Evolutionary conservation across 1,139 yeast species (phyloP).

Genomic region (Magnusiomyces sp.): DNA sequence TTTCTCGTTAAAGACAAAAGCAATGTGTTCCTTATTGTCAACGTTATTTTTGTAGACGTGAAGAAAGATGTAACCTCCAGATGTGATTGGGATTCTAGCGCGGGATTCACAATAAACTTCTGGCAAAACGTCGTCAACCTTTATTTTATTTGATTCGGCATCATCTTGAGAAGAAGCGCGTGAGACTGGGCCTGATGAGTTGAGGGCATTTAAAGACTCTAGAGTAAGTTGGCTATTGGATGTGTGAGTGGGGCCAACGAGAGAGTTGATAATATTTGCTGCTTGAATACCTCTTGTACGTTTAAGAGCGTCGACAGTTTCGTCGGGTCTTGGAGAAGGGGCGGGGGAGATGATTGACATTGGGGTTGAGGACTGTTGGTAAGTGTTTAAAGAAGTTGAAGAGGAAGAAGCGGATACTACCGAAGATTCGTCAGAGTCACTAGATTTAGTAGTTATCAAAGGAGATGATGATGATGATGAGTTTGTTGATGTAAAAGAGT

Average conservation of each 20-base stretch:
- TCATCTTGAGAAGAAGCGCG: conserved; percentile 5
- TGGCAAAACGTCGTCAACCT: conserved; percentile 42
- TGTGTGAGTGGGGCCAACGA: neutral
- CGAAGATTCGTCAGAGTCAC: neutral
- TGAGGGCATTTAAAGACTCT: neutral
- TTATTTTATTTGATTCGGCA: conserved; percentile 3
- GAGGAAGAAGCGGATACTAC: neutral
- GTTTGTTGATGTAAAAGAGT: too few species aligned
- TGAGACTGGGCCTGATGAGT: neutral
- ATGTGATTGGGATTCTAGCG: conserved; percentile 89
- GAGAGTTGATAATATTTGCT: neutral
- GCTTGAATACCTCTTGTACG: too few species aligned
- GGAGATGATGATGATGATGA: too few species aligned
- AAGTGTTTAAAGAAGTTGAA: conserved; percentile 2
- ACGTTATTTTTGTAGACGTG: conserved; percentile 80
- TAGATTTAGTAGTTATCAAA: neutral
- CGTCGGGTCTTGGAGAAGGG: neutral
- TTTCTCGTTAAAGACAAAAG: conserved; percentile 93
- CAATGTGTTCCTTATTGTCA: conserved; percentile 90
- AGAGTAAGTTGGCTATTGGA: too few species aligned
- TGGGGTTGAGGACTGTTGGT: neutral
- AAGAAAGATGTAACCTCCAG: conserved; percentile 84
- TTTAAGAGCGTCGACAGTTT: too few species aligned
- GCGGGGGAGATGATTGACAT: conserved; percentile 6
- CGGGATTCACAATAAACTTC: conserved; percentile 80